phyloP scores from a whole-genome alignment of 257 asterid species.

The Solanum phureja region DNA sequence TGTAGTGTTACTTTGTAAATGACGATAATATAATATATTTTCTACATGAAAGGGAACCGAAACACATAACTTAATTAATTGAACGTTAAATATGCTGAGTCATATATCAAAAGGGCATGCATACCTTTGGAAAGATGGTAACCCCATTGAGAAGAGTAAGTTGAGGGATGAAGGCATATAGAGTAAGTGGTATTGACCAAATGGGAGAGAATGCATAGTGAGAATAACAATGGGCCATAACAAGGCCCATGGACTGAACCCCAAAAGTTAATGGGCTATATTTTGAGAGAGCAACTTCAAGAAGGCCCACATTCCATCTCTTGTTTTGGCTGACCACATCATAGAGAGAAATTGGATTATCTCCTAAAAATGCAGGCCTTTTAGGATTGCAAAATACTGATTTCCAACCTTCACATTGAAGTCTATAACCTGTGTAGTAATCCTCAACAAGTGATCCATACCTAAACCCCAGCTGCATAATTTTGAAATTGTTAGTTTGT shows the following conservation, averaged over 20 bases:
- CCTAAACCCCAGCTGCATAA: constrained; percentile 54
- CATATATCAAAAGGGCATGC: neutral
- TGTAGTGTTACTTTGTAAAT: neutral
- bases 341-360: constrained; percentile 44
- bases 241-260: constrained; percentile 24
- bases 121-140: constrained; percentile 67
- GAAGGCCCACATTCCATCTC: constrained; percentile 70
- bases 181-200: constrained; percentile 48
- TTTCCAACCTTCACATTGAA: constrained; percentile 78
- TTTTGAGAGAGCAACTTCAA: constrained; percentile 56
- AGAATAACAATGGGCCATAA: constrained; percentile 42
- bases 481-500: neutral
- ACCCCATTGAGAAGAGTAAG: constrained; percentile 31
- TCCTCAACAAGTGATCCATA: constrained; percentile 81
- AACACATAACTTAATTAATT: neutral
- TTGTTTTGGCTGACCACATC: constrained; percentile 53
- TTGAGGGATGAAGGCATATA: constrained; percentile 61
- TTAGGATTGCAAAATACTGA: constrained; percentile 48
- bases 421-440: constrained; percentile 45
- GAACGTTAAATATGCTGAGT: neutral
- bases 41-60: neutral
- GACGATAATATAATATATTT: neutral
- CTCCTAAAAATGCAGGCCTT: constrained; percentile 66
- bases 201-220: constrained; percentile 60
- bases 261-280: constrained; percentile 49